Conservation (phyloP, 2,329 filamentous ascomycete species). For the Penicillium sp. region DNA sequence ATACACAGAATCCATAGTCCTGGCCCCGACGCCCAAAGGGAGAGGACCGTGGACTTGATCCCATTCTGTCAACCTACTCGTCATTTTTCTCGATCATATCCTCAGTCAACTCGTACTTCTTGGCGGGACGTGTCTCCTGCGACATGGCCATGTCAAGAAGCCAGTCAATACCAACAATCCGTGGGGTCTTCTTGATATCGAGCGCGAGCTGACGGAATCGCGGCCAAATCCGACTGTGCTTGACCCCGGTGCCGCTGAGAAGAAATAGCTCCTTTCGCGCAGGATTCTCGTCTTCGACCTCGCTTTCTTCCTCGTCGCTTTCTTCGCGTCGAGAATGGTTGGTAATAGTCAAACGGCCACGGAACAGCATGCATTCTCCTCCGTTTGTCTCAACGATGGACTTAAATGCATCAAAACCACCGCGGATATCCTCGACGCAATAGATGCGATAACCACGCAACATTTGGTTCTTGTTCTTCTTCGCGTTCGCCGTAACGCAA, state of each 20-base stretch:
- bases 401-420: constrained; percentile 79
- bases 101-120: constrained; percentile 53
- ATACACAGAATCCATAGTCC: constrained; percentile 5
- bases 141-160: constrained; percentile 83
- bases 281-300: constrained; percentile 58
- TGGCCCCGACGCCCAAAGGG: neutral
- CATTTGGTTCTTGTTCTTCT: constrained; percentile 70
- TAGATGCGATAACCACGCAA: constrained; percentile 75
- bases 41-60: neutral
- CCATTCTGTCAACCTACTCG: constrained; percentile 16
- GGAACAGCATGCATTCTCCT: constrained; percentile 73
- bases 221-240: constrained; percentile 72
- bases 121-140: constrained; percentile 69
- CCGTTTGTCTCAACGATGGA: constrained; percentile 86
- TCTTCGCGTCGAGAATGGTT: constrained; percentile 58
- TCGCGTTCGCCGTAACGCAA: constrained; percentile 66
- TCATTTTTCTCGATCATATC: constrained; percentile 26
- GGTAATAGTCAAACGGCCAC: constrained; percentile 65
- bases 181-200: constrained; percentile 72
- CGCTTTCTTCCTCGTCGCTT: constrained; percentile 35
- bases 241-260: constrained; percentile 63
- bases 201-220: constrained; percentile 75
- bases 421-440: constrained; percentile 73
- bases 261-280: constrained; percentile 75
- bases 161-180: constrained; percentile 85